phyloP scores from a whole-genome alignment of 805 yeast genomes.

The Schwanniomyces yamadae region DNA sequence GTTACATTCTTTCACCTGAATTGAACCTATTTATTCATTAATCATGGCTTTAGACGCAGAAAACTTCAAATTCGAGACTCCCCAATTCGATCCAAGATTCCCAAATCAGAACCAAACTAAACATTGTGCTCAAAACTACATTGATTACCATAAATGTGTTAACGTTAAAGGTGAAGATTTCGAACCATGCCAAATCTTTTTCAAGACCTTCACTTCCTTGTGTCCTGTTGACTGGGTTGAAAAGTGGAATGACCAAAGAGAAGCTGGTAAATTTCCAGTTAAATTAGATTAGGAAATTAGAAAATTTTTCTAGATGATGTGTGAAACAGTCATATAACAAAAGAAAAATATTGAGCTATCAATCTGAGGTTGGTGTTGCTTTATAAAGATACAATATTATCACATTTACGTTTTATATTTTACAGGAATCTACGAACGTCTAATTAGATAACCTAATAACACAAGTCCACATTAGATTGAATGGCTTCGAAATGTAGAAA shows the following conservation, averaged over 20 bases:
- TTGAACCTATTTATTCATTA: constrained; percentile 1
- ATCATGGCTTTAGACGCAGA: constrained; percentile 40
- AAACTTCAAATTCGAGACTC: constrained; percentile 41
- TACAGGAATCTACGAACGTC: no score
- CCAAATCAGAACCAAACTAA: constrained; percentile 97
- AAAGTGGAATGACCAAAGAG: constrained; percentile 87
- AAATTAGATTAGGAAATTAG: constrained; percentile 26
- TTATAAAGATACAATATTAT: no score
- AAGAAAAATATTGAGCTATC: no score
- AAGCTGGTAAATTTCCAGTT: constrained; percentile 47
- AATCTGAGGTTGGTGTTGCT: no score
- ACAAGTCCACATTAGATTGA: no score
- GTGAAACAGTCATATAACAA: no score
- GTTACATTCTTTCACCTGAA: not conserved
- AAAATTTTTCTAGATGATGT: not conserved
- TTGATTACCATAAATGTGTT: constrained; percentile 97
- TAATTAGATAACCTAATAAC: no score
- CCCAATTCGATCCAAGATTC: constrained; percentile 83
- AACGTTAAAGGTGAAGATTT: constrained; percentile 97
- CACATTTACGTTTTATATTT: no score
- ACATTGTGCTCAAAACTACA: constrained; percentile 97
- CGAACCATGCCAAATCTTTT: constrained; percentile 95
- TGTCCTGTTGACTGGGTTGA: constrained; percentile 86
- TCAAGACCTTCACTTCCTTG: constrained; percentile 82
- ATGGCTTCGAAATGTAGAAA: no score